phyloP scores from a whole-genome alignment of 208 protist species.

The Leishmania mexicana region DNA sequence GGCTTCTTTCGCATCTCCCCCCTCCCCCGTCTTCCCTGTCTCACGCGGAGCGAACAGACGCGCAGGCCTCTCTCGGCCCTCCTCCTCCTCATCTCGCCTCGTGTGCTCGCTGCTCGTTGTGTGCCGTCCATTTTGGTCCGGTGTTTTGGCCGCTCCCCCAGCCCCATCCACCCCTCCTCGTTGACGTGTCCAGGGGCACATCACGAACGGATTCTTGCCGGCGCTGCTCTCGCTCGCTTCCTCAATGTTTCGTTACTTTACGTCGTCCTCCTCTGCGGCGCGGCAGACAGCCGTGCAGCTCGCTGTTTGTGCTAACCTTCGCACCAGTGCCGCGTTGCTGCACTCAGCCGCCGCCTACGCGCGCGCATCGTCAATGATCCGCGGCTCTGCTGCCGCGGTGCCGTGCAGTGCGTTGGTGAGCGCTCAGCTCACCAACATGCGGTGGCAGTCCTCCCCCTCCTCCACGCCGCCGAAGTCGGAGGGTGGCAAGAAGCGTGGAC shows the following conservation, averaged over 20 bases:
- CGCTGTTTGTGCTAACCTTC: background rate
- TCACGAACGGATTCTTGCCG: background rate
- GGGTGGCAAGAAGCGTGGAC: slow-evolving; percentile 21
- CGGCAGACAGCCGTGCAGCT: slow-evolving; percentile 12
- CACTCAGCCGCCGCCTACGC: slow-evolving; percentile 5
- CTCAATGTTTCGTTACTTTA: slow-evolving; percentile 19
- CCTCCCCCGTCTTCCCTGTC: slow-evolving; percentile 18
- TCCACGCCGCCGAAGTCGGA: background rate
- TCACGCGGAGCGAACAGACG: background rate
- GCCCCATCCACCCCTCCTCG: background rate
- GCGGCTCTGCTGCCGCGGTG: background rate
- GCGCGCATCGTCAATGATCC: background rate
- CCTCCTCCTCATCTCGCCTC: background rate
- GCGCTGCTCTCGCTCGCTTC: background rate
- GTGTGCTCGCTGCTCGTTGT: slow-evolving; percentile 11
- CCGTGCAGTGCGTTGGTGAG: background rate
- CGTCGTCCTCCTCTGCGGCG: background rate
- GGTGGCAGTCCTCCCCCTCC: slow-evolving; percentile 21
- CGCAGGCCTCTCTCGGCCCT: background rate
- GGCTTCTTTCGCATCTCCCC: slow-evolving; percentile 17
- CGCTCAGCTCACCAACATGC: background rate
- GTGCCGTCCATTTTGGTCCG: slow-evolving; percentile 4
- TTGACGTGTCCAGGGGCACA: background rate
- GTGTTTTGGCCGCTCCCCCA: background rate
- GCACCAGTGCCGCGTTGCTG: background rate